Evolutionary conservation across 192 early-diverging fungal species (phyloP).

Genomic region (Glomus cerebriforme): DNA sequence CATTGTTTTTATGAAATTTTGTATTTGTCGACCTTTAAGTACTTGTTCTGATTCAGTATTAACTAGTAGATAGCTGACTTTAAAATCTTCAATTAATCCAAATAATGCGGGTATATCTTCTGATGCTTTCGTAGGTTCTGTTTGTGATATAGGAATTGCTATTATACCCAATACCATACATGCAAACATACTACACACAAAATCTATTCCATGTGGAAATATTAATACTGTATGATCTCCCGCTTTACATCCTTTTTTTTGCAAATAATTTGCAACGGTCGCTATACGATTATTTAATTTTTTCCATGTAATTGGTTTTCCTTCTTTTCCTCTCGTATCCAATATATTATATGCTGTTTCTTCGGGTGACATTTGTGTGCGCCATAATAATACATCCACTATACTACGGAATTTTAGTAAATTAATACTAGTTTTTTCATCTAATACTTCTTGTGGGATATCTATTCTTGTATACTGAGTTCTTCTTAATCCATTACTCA

Average conservation of each 20-base stretch:
- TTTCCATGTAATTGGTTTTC: constrained; percentile 65
- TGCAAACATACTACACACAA: constrained; percentile 70
- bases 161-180: constrained; percentile 79
- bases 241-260: constrained; percentile 59
- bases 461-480: constrained; percentile 75
- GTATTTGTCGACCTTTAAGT: constrained; percentile 63
- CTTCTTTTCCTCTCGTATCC: constrained; percentile 61
- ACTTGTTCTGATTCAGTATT: constrained; percentile 66
- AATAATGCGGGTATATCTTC: constrained; percentile 74
- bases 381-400: constrained; percentile 74
- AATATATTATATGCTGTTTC: constrained; percentile 62
- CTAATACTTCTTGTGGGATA: constrained; percentile 59
- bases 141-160: constrained; percentile 68
- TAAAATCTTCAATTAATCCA: constrained; percentile 63
- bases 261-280: constrained; percentile 63
- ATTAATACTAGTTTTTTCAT: constrained; percentile 72
- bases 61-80: constrained; percentile 58
- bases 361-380: constrained; percentile 63
- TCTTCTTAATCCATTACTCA: constrained; percentile 36
- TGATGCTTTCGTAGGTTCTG: constrained; percentile 61
- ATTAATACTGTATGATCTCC: constrained; percentile 65
- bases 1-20: constrained; percentile 56
- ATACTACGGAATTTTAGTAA: constrained; percentile 68
- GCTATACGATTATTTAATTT: constrained; percentile 72
- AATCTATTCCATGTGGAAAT: constrained; percentile 70